phyloP scores from a whole-genome alignment of 78 protist genomes.

The Cavenderia fasciculata region DNA sequence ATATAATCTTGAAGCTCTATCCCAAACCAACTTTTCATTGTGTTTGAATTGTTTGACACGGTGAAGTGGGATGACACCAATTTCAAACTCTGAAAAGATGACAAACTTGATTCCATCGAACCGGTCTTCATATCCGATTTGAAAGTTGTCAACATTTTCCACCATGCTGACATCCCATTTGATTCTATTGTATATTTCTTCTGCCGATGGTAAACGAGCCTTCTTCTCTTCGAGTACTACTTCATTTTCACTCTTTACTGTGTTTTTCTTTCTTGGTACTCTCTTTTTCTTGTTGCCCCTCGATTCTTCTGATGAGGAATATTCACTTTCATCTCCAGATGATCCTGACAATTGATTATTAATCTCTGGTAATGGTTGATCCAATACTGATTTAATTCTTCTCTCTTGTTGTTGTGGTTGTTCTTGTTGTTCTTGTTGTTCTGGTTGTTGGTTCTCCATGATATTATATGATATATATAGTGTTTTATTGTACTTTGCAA shows the following conservation, averaged over 20 bases:
- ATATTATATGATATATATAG: no score
- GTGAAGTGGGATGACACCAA: constrained; percentile 44
- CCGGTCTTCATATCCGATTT: constrained; percentile 26
- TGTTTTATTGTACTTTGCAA: no score
- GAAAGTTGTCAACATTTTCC: not conserved
- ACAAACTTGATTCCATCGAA: constrained; percentile 14
- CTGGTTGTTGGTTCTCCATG: no score
- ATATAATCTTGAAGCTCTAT: constrained; percentile 15
- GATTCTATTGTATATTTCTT: constrained; percentile 62
- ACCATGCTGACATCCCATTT: not conserved
- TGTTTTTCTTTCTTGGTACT: not conserved
- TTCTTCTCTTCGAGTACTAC: not conserved
- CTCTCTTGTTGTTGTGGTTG: no score
- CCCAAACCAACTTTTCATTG: constrained; percentile 19
- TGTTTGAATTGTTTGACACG: constrained; percentile 8
- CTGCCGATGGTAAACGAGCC: constrained; percentile 33
- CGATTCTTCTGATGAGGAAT: no score
- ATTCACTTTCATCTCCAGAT: no score
- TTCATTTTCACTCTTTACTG: constrained; percentile 12
- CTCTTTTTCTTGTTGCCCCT: not conserved
- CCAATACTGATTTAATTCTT: no score
- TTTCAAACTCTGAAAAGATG: not conserved
- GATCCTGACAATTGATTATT: no score
- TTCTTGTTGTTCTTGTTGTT: no score
- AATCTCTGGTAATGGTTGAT: no score